Evolutionary conservation across 1,284 basidiomycete species (phyloP).

Genomic region (Moniliophthora roreri): DNA sequence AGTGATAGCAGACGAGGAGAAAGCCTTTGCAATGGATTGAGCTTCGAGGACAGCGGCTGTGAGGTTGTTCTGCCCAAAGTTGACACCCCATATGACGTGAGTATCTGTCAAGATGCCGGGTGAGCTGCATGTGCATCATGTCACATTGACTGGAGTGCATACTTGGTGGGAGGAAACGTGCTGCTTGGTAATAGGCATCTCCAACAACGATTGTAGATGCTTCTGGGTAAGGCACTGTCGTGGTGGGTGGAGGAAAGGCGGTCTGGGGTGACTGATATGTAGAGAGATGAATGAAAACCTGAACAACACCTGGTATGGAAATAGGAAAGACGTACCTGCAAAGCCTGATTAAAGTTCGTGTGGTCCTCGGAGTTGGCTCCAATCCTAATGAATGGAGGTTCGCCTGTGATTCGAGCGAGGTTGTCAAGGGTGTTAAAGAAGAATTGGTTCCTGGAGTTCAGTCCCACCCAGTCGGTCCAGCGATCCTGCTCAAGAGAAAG

Average conservation of each 20-base stretch:
- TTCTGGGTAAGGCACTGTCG: constrained; percentile 63
- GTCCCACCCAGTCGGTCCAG: constrained; percentile 65
- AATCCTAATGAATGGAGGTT: constrained; percentile 58
- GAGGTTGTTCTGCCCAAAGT: constrained; percentile 55
- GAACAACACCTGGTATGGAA: neutral
- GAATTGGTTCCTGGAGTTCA: constrained; percentile 48
- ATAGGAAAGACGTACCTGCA: constrained; percentile 33
- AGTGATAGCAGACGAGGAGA: constrained; percentile 41
- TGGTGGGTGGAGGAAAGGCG: constrained; percentile 48
- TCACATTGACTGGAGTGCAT: neutral
- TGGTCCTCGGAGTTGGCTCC: constrained; percentile 66
- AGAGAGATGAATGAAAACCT: neutral
- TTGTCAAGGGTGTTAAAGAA: constrained; percentile 59
- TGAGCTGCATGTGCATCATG: neutral
- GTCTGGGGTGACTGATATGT: constrained; percentile 36
- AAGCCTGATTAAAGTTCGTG: constrained; percentile 45
- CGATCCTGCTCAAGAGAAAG: constrained; percentile 71
- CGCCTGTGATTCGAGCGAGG: constrained; percentile 50
- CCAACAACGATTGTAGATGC: constrained; percentile 56
- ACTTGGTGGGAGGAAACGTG: constrained; percentile 54
- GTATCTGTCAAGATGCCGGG: constrained; percentile 28
- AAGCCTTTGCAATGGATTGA: constrained; percentile 53
- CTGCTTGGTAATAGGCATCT: constrained; percentile 47
- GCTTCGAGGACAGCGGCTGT: constrained; percentile 61
- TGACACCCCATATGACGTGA: constrained; percentile 71